A percentile compares a stretch with the other conserved stretches of the same genome.
Evolutionary conservation across 2,329 filamentous ascomycete species (phyloP).

Genomic region (Trichoderma oligosporum): DNA sequence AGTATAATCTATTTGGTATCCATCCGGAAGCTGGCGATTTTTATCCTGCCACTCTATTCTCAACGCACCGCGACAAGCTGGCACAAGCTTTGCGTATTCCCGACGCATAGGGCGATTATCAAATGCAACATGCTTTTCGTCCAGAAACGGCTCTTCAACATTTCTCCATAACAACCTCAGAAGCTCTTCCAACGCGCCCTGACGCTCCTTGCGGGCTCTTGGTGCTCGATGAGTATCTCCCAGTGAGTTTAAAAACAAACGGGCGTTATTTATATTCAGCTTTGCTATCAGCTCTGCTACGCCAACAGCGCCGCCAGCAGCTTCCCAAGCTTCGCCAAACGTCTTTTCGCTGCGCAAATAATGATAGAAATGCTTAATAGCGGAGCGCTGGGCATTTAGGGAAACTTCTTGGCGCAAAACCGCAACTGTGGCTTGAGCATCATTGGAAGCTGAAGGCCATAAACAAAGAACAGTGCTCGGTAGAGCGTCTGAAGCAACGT

Average conservation of each 20-base stretch:
- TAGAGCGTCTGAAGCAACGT: slow-evolving; percentile 2
- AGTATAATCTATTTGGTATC: neutral
- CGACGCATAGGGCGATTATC: slow-evolving; percentile 5
- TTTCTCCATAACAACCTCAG: slow-evolving; percentile 5
- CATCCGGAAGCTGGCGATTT: neutral
- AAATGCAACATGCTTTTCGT: neutral
- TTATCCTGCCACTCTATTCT: neutral
- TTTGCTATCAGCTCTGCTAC: slow-evolving; percentile 5
- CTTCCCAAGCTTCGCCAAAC: slow-evolving; percentile 4
- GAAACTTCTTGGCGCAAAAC: neutral
- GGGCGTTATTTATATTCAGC: neutral
- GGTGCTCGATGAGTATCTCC: neutral
- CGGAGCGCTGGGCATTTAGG: neutral
- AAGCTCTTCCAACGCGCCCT: neutral
- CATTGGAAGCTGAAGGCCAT: neutral
- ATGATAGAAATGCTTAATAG: neutral
- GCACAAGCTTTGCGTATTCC: neutral
- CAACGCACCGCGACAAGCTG: slow-evolving; percentile 4
- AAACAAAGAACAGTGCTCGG: neutral
- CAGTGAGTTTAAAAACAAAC: neutral
- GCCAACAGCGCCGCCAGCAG: neutral
- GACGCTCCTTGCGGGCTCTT: neutral
- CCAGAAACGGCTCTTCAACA: neutral
- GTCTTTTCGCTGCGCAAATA: slow-evolving; percentile 10
- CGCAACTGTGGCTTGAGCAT: neutral